A percentile compares a stretch with the other conserved stretches of the same genome.
Conservation (phyloP, 208 protist species). For the Wallacemonas rigidus region DNA sequence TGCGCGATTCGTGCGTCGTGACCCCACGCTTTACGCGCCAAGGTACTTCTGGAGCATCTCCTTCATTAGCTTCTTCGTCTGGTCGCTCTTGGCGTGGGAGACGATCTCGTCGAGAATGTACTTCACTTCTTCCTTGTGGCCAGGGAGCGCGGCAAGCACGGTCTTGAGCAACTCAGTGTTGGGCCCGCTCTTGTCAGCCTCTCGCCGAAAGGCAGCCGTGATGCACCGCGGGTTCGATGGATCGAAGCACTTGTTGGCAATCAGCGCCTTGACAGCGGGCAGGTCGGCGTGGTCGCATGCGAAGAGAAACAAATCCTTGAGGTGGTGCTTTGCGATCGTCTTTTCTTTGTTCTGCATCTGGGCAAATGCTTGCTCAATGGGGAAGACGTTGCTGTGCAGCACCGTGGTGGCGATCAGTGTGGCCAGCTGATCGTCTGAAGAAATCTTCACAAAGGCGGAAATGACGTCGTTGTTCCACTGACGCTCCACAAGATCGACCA, state of each 20-base stretch:
- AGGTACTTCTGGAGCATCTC: conserved; percentile 36
- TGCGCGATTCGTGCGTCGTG: no score
- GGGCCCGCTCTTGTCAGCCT: conserved; percentile 34
- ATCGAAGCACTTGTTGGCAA: conserved; percentile 62
- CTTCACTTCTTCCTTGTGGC: conserved; percentile 34
- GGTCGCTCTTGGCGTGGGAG: conserved; percentile 34
- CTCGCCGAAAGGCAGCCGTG: conserved; percentile 57
- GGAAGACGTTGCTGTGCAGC: conserved; percentile 54
- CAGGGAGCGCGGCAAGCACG: conserved; percentile 48
- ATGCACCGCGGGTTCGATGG: conserved; percentile 52
- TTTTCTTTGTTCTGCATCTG: conserved; percentile 48
- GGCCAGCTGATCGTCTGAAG: conserved; percentile 72
- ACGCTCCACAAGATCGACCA: conserved; percentile 59
- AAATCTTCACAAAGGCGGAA: conserved; percentile 49
- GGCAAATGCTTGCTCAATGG: conserved; percentile 49
- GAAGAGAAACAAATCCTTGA: conserved; percentile 68
- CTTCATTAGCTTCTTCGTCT: conserved; percentile 32
- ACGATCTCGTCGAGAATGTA: conserved; percentile 52
- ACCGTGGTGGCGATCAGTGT: conserved; percentile 59
- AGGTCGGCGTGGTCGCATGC: conserved; percentile 68
- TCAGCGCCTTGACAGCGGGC: conserved; percentile 58
- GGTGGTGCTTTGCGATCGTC: conserved; percentile 57
- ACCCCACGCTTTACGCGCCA: neutral
- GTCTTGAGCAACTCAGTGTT: conserved; percentile 57
- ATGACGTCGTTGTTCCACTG: conserved; percentile 55